Evolutionary conservation across 78 protist genomes (phyloP).

Genomic region (Dictyostelium citrinum): DNA sequence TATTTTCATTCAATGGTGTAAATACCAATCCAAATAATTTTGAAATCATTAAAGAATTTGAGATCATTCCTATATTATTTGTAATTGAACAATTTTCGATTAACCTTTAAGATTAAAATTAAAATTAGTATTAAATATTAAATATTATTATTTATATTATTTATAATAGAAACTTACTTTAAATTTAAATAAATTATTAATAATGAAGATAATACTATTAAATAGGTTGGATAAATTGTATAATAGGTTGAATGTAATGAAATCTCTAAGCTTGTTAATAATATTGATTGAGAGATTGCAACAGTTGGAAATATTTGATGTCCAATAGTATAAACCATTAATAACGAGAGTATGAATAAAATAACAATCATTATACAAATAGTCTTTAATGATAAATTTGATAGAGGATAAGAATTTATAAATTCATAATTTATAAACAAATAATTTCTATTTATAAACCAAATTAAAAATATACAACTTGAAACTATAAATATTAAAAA

Average conservation of each 20-base stretch:
- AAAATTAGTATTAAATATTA: neutral
- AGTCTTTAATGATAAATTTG: neutral
- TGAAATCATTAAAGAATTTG: slow-evolving; percentile 4
- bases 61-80: neutral
- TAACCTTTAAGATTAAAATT: neutral
- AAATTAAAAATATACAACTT: neutral
- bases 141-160: neutral
- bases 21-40: neutral
- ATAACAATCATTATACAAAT: neutral
- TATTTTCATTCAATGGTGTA: slow-evolving; percentile 3
- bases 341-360: neutral
- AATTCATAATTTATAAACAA: neutral
- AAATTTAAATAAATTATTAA: neutral
- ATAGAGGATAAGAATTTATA: neutral
- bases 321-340: neutral
- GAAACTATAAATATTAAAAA: slow-evolving; percentile 1
- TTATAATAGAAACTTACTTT: neutral
- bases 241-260: neutral
- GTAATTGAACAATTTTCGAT: neutral
- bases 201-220: neutral
- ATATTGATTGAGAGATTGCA: neutral
- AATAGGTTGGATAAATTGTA: slow-evolving; percentile 9
- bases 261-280: slow-evolving; percentile 11
- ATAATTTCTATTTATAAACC: slow-evolving; percentile 3
- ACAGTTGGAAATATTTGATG: neutral